Evolutionary conservation across 2,329 filamentous ascomycete species (phyloP).

Genomic region (Phyllosticta citrichinensis): DNA sequence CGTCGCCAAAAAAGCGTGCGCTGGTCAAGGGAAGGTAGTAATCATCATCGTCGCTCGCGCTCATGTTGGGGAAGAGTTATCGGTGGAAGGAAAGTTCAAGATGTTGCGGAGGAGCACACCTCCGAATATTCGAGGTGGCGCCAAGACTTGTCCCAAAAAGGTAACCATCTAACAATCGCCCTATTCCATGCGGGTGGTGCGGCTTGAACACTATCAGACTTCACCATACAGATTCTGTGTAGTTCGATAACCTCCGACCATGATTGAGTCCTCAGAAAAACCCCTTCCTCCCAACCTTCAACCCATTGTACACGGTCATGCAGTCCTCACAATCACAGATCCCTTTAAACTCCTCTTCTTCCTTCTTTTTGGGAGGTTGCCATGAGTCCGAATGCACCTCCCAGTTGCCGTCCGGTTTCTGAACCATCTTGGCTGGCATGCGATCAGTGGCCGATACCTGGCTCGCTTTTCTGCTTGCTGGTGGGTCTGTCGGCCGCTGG

Average conservation of each 20-base stretch:
- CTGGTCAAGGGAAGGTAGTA: constrained; percentile 50
- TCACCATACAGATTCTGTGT: neutral
- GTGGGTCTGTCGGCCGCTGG: neutral
- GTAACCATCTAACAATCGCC: neutral
- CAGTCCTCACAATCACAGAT: neutral
- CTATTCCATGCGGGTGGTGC: neutral
- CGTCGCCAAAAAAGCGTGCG: constrained; percentile 51
- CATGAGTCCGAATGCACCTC: neutral
- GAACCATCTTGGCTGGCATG: neutral
- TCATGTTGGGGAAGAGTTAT: constrained; percentile 2
- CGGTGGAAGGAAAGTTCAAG: neutral
- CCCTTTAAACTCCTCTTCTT: neutral
- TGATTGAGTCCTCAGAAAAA: neutral
- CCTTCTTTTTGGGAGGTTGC: neutral
- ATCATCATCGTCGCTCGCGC: constrained; percentile 38
- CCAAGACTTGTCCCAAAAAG: neutral
- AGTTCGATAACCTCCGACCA: too few species aligned
- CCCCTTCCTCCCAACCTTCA: neutral
- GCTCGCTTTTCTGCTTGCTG: neutral
- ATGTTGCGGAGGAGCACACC: neutral
- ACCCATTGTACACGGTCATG: neutral
- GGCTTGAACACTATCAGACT: too few species aligned
- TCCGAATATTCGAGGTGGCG: neutral
- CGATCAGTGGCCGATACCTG: neutral
- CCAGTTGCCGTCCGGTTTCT: neutral